Evolutionary conservation across 2,329 filamentous ascomycete genomes (phyloP), one percentile per base, ranked within the genome.

Genomic region (Beauveria australis): DNA sequence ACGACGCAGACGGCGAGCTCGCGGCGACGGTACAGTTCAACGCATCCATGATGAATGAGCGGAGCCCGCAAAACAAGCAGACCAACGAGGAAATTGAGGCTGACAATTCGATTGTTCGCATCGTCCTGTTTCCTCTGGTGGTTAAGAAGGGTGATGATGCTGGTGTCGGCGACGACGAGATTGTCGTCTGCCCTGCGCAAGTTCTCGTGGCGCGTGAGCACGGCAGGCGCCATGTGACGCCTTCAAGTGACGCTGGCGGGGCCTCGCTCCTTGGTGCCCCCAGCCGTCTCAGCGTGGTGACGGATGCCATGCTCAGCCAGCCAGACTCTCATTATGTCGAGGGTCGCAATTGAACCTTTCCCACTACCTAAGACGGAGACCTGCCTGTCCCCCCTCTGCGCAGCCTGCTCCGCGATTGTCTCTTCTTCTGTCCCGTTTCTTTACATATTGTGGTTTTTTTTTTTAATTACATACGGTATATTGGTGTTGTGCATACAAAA

Each of bases 101-200:
- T 6, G 82, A 88, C 63, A 81, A 84, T 46, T 87, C 91, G 28
- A 84, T 93, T 19, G 92, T 99, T 46, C 89, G 94, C 66, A 85
- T 96, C 63, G 92, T 99, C 2, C 83, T 99, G 46, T 99, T 99
- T 79, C 95, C 95, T 10, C 82, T 97, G 1, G 93, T 99, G 19
- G 91, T 97, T 68, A 96, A 96, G 78, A 95, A 94, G 78, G 93
- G 92, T 58, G 90, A 96, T 69, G 93, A 97, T 71, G 79, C 81
- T 46, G 94, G 92, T 26, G 82, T 88, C 58, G 93, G 92, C 59
- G 91, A 97, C 59, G 92, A 97, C 66, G 92, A 97, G 79, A 91
- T 96, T 65, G 92, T 97, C 52, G 91, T 99, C 49, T 96, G 89
- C 71, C 93, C 93, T 10, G 94, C 95, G 7, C 93, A 97, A 74